Percentiles rank a stretch among this genome's conserved stretches.
Evolutionary conservation across 2,329 filamentous ascomycete genomes (phyloP).

Genomic region (Aspergillus aculeatinus): DNA sequence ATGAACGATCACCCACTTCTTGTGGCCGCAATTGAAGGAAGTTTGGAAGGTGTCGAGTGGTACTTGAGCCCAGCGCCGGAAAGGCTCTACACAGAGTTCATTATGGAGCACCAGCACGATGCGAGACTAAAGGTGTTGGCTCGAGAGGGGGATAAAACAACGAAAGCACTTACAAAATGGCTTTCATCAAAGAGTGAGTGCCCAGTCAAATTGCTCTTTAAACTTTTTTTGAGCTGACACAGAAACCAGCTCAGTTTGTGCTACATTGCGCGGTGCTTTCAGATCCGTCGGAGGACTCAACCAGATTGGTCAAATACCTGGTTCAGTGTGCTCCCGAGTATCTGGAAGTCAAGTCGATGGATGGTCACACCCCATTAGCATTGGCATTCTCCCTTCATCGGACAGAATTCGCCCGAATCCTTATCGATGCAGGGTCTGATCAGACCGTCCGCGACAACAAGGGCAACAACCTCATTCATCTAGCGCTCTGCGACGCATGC

Average conservation of each 20-base stretch:
- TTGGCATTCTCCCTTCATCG: constrained; percentile 58
- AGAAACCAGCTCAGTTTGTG: constrained; percentile 46
- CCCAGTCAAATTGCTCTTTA: background rate
- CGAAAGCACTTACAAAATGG: constrained; percentile 27
- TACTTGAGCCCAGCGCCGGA: constrained; percentile 70
- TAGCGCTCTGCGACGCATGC: constrained; percentile 39
- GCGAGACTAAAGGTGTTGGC: constrained; percentile 61
- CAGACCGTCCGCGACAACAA: constrained; percentile 61
- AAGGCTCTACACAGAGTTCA: constrained; percentile 68
- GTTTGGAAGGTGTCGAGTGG: constrained; percentile 71
- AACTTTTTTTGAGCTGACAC: background rate
- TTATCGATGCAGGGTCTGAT: constrained; percentile 69
- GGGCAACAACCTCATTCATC: constrained; percentile 69
- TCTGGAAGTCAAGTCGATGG: constrained; percentile 57
- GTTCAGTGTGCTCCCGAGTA: constrained; percentile 60
- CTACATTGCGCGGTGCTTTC: constrained; percentile 66
- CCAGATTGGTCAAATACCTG: constrained; percentile 64
- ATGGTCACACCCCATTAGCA: constrained; percentile 62
- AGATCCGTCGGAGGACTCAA: constrained; percentile 41
- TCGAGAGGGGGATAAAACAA: constrained; percentile 37
- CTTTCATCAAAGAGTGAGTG: constrained; percentile 51
- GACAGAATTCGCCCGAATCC: constrained; percentile 47
- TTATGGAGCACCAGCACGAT: constrained; percentile 61
- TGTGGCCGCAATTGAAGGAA: constrained; percentile 43
- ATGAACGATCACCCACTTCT: constrained; percentile 32